A percentile compares a stretch with the other conserved stretches of the same genome.
phyloP scores from a whole-genome alignment of 352 stramenopile species.

The Phytopythium helicoides region DNA sequence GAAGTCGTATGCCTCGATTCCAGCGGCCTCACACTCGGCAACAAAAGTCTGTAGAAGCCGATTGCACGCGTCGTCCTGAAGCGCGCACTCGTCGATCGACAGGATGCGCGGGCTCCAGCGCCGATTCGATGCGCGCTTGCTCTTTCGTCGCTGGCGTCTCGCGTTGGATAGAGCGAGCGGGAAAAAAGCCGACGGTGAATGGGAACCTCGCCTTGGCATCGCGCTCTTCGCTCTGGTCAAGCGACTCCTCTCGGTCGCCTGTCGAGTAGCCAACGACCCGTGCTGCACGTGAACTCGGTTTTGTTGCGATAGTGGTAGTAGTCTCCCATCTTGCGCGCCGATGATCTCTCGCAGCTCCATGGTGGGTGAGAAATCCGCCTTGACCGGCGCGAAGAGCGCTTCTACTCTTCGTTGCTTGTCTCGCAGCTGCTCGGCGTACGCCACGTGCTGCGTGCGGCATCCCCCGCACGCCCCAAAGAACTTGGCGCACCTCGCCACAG shows the following conservation, averaged over 20 bases:
- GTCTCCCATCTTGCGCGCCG: constrained; percentile 14
- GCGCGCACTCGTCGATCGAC: constrained; percentile 53
- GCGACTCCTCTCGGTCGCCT: constrained; percentile 3
- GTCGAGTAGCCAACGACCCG: constrained; percentile 60
- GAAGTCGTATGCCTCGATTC: constrained; percentile 58
- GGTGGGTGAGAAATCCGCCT: constrained; percentile 18
- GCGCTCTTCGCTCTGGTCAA: background rate
- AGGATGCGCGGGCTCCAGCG: constrained; percentile 67
- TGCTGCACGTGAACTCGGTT: constrained; percentile 83
- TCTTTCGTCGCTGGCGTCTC: constrained; percentile 33
- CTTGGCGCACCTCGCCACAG: constrained; percentile 28
- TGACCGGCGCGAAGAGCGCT: constrained; percentile 24
- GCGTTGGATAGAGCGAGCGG: constrained; percentile 44
- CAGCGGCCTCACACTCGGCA: constrained; percentile 19
- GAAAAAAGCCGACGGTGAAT: constrained; percentile 77
- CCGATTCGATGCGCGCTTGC: constrained; percentile 16
- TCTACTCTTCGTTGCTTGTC: constrained; percentile 59
- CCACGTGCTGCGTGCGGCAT: constrained; percentile 69
- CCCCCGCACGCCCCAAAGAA: constrained; percentile 68
- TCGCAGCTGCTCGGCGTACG: constrained; percentile 51
- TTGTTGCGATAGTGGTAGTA: constrained; percentile 74
- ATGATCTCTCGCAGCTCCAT: constrained; percentile 42
- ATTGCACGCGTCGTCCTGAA: constrained; percentile 50
- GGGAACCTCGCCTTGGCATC: constrained; percentile 11
- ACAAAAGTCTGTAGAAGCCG: constrained; percentile 35